Base-by-base conservation (phyloP, 2,329 filamentous ascomycete species). In the Aspergillus sojae region DNA sequence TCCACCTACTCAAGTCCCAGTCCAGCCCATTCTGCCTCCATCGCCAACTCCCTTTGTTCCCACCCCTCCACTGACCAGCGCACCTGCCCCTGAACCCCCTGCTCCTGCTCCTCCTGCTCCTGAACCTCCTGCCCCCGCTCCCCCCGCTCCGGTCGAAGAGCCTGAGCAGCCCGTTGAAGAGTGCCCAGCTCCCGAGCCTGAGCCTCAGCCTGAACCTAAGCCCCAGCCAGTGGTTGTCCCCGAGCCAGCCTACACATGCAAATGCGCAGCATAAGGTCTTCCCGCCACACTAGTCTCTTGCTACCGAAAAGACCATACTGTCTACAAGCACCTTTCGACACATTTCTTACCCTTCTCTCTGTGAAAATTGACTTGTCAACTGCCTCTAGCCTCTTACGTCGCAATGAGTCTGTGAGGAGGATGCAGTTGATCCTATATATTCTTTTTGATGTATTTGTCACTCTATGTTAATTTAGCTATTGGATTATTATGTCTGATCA, bases 231-330 rank as follows among this genome's bases (percentile, higher is more conserved):
- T 57, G 39, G 57, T 30, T 16, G 28, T 52, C 16, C 48, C 48
- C 9, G 23, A 54, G n/a, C 59, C 50, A 11, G 62, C 50, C 26
- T 50, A 56, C 19, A 64, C 59, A n/a, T 64, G 62, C 55, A 55
- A 58, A 26, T 64, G 62, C 16, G 46, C 55, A 23, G 54, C 43
- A 21, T 55, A 50, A 59, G 14, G 4, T 16, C 26, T 48, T 19
- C 30, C 30, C n/a, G 16, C 9, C n/a, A 30, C 16, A 30, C 5
- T 16, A n/a, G 9, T 4, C n/a, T 10, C 19, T 3, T 52, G 2
- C 28, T 14, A 34, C 9, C 28, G 3, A 23, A 32, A 52, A 52
- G 48, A 30, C 28, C 28, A 34, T 32, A n/a, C 28, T 10, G 26
- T n/a, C 19, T 14, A 19, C 16, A 32, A 52, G 5, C 28, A 32